These are phyloP conservation scores for Eryngium alpinum DNA, from an alignment of 140 eudicot genomes.

Conservation along the genomic window DNA sequence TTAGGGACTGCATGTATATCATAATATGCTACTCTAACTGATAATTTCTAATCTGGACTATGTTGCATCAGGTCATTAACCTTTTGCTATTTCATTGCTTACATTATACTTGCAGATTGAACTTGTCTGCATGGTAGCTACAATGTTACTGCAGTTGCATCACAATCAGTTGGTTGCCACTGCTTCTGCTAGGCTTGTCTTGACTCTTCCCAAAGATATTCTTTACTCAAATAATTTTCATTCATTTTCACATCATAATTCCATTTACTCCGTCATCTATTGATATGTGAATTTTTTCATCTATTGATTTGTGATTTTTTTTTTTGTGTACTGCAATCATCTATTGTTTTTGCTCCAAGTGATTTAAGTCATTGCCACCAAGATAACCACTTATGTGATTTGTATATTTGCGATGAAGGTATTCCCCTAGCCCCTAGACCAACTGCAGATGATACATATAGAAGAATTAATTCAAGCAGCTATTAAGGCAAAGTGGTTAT, in stretches of 20 bases:
- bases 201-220: slow-evolving; percentile 59
- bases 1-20: slow-evolving; percentile 13
- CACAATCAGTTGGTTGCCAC: slow-evolving; percentile 76
- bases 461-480: no score
- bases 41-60: not conserved
- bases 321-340: not conserved
- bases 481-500: no score
- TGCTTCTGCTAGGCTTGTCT: slow-evolving; percentile 59
- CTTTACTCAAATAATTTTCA: slow-evolving; percentile 55
- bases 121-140: slow-evolving; percentile 74
- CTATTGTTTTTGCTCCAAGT: not conserved
- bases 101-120: slow-evolving; percentile 57
- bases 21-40: not conserved
- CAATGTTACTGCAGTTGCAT: slow-evolving; percentile 70
- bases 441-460: no score
- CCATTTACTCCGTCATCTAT: not conserved
- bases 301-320: not conserved
- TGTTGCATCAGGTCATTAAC: not conserved
- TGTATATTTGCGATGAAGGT: no score
- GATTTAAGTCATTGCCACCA: not conserved
- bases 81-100: not conserved
- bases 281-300: not conserved
- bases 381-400: not conserved
- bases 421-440: no score
- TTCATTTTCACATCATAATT: not conserved